Evolutionary conservation across 2,329 filamentous ascomycete genomes (phyloP).

Genomic region (Colletotrichum graminicola): DNA sequence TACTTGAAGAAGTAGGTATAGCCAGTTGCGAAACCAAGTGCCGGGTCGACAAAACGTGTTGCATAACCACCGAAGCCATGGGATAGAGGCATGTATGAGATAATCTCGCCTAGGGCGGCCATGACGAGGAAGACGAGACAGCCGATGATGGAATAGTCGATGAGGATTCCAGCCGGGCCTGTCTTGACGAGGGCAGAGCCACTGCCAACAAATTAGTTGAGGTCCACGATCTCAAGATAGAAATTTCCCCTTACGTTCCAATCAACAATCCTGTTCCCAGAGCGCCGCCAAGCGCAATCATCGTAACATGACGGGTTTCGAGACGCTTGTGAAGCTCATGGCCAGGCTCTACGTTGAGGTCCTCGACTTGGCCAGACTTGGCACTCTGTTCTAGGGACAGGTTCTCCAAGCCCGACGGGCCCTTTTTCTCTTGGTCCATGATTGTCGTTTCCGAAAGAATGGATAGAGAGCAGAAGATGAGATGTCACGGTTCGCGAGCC

Average conservation of each 20-base stretch:
- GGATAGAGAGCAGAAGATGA: neutral
- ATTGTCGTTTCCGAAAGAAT: neutral
- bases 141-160: slow-evolving; percentile 58
- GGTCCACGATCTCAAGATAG: neutral
- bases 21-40: slow-evolving; percentile 33
- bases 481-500: too few species aligned
- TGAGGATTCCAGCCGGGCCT: slow-evolving; percentile 56
- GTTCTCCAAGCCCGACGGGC: neutral
- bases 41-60: slow-evolving; percentile 68
- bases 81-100: slow-evolving; percentile 47
- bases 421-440: slow-evolving; percentile 29
- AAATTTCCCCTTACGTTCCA: slow-evolving; percentile 51
- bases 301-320: slow-evolving; percentile 50
- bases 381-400: slow-evolving; percentile 14
- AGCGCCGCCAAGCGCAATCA: slow-evolving; percentile 55
- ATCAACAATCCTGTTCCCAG: slow-evolving; percentile 61
- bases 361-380: slow-evolving; percentile 24
- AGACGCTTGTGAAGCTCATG: slow-evolving; percentile 43
- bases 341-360: slow-evolving; percentile 16
- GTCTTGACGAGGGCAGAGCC: slow-evolving; percentile 62
- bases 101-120: slow-evolving; percentile 55
- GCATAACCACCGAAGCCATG: slow-evolving; percentile 73
- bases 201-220: neutral
- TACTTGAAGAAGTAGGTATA: slow-evolving; percentile 38
- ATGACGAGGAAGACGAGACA: slow-evolving; percentile 69